Percentiles rank a stretch among this genome's conserved stretches.
Conservation (phyloP, 441 rosid species). For the Pelargonium citronellum region DNA sequence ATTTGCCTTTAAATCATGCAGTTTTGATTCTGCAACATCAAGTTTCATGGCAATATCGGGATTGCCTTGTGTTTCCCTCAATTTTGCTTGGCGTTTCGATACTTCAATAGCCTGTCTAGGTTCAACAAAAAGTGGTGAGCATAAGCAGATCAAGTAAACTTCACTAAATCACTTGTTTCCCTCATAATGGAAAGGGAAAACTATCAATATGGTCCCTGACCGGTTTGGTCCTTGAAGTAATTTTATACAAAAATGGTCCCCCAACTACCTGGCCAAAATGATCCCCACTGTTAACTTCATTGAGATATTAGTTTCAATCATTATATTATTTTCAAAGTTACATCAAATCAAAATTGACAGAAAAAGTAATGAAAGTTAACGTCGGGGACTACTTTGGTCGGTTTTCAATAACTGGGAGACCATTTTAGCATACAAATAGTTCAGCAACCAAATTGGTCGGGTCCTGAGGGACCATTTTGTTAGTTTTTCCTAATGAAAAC, state of each 20-base stretch:
- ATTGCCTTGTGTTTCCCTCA: slow-evolving; percentile 63
- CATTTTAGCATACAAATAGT: no score
- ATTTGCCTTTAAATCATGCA: slow-evolving; percentile 68
- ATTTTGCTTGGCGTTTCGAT: slow-evolving; percentile 67
- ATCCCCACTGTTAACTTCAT: not conserved
- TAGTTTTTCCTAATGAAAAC: not conserved
- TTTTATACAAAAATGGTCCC: not conserved
- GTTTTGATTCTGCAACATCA: slow-evolving; percentile 69
- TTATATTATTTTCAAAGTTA: no score
- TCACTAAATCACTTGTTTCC: not conserved
- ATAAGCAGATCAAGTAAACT: slow-evolving; percentile 9
- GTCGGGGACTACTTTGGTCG: no score
- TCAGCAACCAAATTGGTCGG: no score
- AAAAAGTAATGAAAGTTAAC: no score
- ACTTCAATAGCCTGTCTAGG: slow-evolving; percentile 83
- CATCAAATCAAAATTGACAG: no score
- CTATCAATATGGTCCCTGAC: not conserved
- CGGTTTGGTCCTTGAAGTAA: not conserved
- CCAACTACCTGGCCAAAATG: no score
- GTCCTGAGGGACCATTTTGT: no score
- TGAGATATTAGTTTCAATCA: no score
- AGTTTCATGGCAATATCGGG: slow-evolving; percentile 59
- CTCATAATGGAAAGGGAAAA: not conserved
- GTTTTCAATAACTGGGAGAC: no score
- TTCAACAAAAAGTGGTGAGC: slow-evolving; percentile 25